These are phyloP conservation scores for Rhododendron ferrugineum DNA, from an alignment of 148 eudicot species.

Conservation along the genomic window DNA sequence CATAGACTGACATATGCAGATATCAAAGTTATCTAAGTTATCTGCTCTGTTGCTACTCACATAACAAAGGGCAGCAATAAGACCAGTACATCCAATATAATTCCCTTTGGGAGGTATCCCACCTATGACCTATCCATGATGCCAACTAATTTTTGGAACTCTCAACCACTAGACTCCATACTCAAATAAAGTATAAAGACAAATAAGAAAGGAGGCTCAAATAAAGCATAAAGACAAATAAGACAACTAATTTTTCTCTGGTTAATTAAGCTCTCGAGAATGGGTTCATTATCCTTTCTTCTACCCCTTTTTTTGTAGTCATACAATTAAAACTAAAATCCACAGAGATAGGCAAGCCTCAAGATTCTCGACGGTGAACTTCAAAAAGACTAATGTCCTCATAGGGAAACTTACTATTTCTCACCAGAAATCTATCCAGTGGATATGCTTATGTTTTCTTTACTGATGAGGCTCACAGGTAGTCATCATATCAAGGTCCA, in stretches of 20 bases:
- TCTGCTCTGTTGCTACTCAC: neutral
- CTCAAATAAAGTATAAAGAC: neutral
- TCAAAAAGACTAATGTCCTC: neutral
- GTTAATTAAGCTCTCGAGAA: neutral
- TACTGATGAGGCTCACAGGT: neutral
- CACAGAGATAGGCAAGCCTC: neutral
- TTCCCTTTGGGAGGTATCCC: neutral
- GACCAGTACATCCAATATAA: neutral
- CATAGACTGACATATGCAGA: neutral
- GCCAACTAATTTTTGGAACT: neutral
- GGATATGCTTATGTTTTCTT: neutral
- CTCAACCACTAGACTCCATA: neutral
- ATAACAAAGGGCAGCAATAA: constrained; percentile 1
- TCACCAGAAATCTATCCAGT: neutral
- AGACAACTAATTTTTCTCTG: neutral
- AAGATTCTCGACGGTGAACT: neutral
- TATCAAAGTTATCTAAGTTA: neutral
- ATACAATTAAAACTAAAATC: neutral
- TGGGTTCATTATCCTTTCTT: neutral
- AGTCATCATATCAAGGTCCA: neutral
- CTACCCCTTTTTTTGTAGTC: neutral
- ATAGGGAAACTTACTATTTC: neutral
- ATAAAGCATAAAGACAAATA: neutral
- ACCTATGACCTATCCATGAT: neutral
- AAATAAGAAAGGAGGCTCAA: neutral